Base-by-base conservation (phyloP, 208 protist species). In the Leishmania amazonensis region DNA sequence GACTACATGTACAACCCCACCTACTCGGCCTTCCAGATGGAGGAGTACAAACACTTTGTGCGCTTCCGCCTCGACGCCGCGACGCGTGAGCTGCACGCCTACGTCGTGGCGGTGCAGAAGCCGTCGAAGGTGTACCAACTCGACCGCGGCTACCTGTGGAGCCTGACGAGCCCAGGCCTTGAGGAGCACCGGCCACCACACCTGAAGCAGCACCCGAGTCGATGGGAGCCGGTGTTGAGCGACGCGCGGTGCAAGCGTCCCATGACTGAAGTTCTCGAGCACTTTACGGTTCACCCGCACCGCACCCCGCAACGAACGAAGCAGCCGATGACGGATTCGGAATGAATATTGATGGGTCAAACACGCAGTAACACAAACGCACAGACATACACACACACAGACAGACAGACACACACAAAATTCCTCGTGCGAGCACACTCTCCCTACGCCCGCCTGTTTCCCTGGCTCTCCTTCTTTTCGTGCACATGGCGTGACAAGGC, bases 1-100 rank as follows among this genome's bases (percentile, higher is more conserved):
- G 90, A 96, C 83, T 93, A 88, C 80, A 86, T 93, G 88, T 95
- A 96, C 85, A 89, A 97, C 75, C 87, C 80, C 70, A 88, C 89
- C 64, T 96, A 95, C 85, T 95, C 94, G 3, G 91, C 94, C 8
- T 97, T 97, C 80, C 94, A 96, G 84, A 94, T 97, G 60, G 94
- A 97, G 73, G 91, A 95, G 80, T 97, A 88, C 84, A 97, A 97
- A 75, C 88, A 94, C 83, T 96, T 97, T 75, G 28, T 97, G 21
- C 94, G 94, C 49, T 94, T 96, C 78, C 80, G 85, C 3, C 75
- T 97, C 31, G 89, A 95, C 73, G 82, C 78, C 53, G 28, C 79
- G 58, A 94, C 87, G 51, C 88, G 93, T 47, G 81, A 89, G 80
- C 78, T 97, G 51, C 89, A 94, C 74, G 86, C 57, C 8, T 94